Conservation (phyloP, 2,329 filamentous ascomycete genomes). For the Pseudopyricularia cyperi region DNA sequence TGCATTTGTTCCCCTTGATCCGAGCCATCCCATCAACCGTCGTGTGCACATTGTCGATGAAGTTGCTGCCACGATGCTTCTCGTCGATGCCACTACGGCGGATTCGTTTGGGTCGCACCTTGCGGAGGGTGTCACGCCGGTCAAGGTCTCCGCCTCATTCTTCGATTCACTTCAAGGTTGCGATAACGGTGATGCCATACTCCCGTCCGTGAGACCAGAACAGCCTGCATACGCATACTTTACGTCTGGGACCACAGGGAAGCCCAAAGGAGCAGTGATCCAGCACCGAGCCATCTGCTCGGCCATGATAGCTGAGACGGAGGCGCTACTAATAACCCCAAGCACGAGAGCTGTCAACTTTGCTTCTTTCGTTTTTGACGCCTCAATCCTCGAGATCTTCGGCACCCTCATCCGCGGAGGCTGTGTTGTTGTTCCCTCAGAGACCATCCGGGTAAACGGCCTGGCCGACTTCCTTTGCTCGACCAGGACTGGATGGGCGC, state of each 20-base stretch:
- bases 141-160: background rate
- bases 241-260: constrained; percentile 44
- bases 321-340: background rate
- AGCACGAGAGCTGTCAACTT: constrained; percentile 9
- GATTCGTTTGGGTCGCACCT: background rate
- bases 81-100: background rate
- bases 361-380: constrained; percentile 25
- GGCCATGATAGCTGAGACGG: background rate
- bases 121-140: background rate
- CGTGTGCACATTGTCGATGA: background rate
- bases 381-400: constrained; percentile 37
- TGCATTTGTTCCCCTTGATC: background rate
- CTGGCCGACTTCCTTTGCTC: constrained; percentile 19
- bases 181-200: background rate
- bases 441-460: constrained; percentile 34
- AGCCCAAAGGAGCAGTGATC: constrained; percentile 32
- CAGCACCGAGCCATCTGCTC: background rate
- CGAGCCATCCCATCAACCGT: background rate
- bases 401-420: constrained; percentile 41
- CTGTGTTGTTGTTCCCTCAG: constrained; percentile 44
- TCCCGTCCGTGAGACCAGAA: background rate
- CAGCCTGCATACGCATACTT: constrained; percentile 30
- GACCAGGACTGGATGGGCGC: background rate
- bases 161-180: background rate
- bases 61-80: background rate